Evolutionary conservation across 768 basidiomycete species (phyloP), one percentile per base, ranked within the genome.

Genomic region (Pulveroboletus ravenelii): DNA sequence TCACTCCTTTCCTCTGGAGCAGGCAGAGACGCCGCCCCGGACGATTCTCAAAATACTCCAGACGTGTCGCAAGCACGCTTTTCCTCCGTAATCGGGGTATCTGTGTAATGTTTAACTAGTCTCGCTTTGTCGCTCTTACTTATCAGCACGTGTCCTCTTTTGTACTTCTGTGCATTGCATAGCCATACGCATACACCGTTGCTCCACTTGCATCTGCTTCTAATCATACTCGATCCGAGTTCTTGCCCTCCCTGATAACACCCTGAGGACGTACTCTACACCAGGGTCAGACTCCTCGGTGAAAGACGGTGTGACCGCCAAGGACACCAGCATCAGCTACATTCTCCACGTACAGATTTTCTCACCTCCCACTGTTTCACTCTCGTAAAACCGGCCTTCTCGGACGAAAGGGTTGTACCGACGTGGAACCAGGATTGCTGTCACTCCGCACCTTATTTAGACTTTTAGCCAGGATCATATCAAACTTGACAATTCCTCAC

Each of bases 1-100:
- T 86, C 86, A 1, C 69, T 91, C 29, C 75, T 89, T 20, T 79
- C 83, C 52, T 72, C 60, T 58, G 78, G 46, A 62, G 75, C 65
- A 29, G 53, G 51, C 32, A 63, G 59, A 52, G 68, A 70, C 41
- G 20, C 61, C 41, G 48, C 27, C 39, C 55, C 53, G 5, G 68
- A 70, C 5, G 67, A 68, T 40, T 30, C 53, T 18, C 62, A 59
- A 57, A 59, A 59, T 48, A 18, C 29, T 25, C 23, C 53, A 9
- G 67, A 67, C 41, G 32, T 45, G 39, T 39, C 57, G 8, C 61
- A 57, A 32, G 29, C 57, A 46, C 54, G 55, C 42, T 48, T 63
- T 49, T 44, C 52, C 18, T 43, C 61, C 7, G 41, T 49, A 18
- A 54, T 61, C 23, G 61, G 64, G 40, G 63, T 66, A n/a, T 63